phyloP scores from a whole-genome alignment of 805 yeast species.

The Sugiyamaella valdiviana region DNA sequence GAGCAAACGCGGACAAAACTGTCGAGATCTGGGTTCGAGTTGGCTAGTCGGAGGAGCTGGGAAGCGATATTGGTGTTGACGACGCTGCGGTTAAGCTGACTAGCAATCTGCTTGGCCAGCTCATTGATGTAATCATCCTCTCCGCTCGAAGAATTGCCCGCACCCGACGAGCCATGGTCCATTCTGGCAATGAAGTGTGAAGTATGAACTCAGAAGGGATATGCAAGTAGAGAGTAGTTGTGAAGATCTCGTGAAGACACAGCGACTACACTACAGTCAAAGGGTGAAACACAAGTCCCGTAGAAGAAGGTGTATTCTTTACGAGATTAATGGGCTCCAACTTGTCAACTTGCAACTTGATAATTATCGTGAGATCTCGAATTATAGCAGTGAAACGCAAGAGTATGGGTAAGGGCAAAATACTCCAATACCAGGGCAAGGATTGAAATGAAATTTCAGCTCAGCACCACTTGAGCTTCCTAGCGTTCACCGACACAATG shows the following conservation, averaged over 20 bases:
- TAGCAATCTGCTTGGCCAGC: slow-evolving; percentile 17
- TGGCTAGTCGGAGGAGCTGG: slow-evolving; percentile 19
- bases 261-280: too few species aligned
- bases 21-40: slow-evolving; percentile 5
- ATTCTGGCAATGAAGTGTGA: not conserved
- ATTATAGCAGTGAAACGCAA: not conserved
- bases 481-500: not conserved
- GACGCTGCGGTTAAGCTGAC: slow-evolving; percentile 20
- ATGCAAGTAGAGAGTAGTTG: too few species aligned
- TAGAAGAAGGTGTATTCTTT: too few species aligned
- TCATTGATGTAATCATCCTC: slow-evolving; percentile 12
- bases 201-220: not conserved
- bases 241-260: too few species aligned
- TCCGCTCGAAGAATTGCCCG: too few species aligned
- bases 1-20: slow-evolving; percentile 21
- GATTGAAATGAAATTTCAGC: slow-evolving; percentile 1
- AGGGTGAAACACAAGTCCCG: too few species aligned
- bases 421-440: not conserved
- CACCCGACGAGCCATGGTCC: not conserved
- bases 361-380: too few species aligned
- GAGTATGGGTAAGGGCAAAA: not conserved
- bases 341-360: too few species aligned
- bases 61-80: slow-evolving; percentile 19
- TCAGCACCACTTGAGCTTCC: not conserved
- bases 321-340: too few species aligned